Conservation (phyloP, 2,329 filamentous ascomycete species). For the Exophiala sp. region DNA sequence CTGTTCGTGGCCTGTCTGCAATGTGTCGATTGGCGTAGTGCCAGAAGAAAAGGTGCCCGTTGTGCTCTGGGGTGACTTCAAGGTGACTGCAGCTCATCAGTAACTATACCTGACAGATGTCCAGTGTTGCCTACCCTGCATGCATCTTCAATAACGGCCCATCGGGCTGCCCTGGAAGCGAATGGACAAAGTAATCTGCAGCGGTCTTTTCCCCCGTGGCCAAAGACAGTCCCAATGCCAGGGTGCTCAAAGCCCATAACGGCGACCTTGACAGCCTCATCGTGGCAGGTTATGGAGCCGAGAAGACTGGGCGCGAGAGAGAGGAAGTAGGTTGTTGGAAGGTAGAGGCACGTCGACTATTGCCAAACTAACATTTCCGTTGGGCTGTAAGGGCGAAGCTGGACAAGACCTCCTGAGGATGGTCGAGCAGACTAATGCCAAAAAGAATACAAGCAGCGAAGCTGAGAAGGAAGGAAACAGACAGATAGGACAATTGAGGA, state of each 20-base stretch:
- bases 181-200: constrained; percentile 83
- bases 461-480: neutral
- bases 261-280: constrained; percentile 10
- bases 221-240: constrained; percentile 4
- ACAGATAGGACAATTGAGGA: neutral
- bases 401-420: too few species aligned
- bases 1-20: constrained; percentile 79
- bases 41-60: constrained; percentile 98
- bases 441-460: neutral
- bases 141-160: constrained; percentile 89
- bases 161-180: constrained; percentile 75
- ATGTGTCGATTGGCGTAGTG: constrained; percentile 95
- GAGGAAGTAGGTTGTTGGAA: neutral
- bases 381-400: neutral
- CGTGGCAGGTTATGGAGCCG: neutral
- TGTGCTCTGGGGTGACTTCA: constrained; percentile 74
- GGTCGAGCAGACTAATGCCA: neutral
- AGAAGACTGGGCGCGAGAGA: constrained; percentile 1
- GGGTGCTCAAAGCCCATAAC: constrained; percentile 12
- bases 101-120: neutral
- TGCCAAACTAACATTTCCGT: constrained; percentile 19
- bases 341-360: constrained; percentile 5
- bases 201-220: constrained; percentile 52
- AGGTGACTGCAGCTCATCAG: constrained; percentile 61
- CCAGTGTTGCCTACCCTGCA: constrained; percentile 63